These are phyloP conservation scores for Dalbergia cochinchinensis DNA, from an alignment of 306 rosid genomes.

Conservation along the genomic window DNA sequence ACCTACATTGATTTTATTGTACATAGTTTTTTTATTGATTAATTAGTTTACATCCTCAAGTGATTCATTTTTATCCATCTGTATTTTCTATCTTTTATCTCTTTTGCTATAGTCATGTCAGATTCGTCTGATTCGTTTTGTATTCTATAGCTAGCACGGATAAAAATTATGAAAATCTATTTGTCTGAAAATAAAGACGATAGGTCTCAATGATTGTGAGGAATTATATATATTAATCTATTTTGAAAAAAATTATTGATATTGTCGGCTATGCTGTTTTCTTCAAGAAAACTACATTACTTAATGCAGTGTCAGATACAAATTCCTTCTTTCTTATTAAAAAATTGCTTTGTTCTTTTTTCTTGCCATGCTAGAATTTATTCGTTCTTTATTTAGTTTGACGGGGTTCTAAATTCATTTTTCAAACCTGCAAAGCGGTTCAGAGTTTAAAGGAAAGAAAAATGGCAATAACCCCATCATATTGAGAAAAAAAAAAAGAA, in stretches of 20 bases:
- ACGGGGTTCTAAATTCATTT: neutral
- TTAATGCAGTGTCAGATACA: slow-evolving; percentile 42
- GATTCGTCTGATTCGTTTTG: neutral
- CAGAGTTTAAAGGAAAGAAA: neutral
- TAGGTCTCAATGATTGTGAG: slow-evolving; percentile 36
- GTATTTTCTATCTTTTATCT: neutral
- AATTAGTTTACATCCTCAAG: neutral
- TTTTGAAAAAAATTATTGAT: slow-evolving; percentile 19
- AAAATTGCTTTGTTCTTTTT: neutral
- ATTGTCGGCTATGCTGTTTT: slow-evolving; percentile 6
- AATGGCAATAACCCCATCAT: neutral
- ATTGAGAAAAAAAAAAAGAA: neutral
- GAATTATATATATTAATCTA: neutral
- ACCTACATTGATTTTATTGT: no score
- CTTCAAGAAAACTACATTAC: slow-evolving; percentile 31
- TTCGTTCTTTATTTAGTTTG: slow-evolving; percentile 9
- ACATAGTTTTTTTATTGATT: no score
- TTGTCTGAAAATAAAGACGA: neutral
- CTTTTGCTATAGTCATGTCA: neutral
- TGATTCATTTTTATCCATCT: neutral
- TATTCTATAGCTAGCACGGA: neutral
- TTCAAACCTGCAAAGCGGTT: slow-evolving; percentile 3
- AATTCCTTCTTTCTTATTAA: neutral
- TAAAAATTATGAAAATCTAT: slow-evolving; percentile 1
- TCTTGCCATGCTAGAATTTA: slow-evolving; percentile 12